phyloP scores from a whole-genome alignment of 257 asterid species.

The Salvia rosmarinus region DNA sequence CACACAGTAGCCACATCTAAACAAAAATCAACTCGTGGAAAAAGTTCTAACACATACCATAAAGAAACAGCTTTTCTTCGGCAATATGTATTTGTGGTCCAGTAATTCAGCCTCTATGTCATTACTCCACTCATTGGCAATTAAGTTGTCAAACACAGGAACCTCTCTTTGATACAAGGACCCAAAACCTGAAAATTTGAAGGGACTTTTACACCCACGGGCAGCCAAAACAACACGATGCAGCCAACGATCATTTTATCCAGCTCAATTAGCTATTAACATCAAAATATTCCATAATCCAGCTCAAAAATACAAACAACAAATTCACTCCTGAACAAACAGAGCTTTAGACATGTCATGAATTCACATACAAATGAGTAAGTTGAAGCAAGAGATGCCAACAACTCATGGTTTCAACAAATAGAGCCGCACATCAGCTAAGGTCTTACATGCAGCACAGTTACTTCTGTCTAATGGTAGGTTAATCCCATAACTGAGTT shows the following conservation, averaged over 20 bases:
- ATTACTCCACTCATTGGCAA: constrained; percentile 49
- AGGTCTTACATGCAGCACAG: neutral
- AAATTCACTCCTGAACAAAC: neutral
- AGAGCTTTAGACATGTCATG: neutral
- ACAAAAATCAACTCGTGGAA: neutral
- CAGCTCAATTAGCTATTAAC: neutral
- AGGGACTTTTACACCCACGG: constrained; percentile 6
- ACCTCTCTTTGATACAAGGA: constrained; percentile 37
- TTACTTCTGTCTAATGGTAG: neutral
- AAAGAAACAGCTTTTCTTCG: constrained; percentile 68
- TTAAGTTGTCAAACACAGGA: constrained; percentile 61
- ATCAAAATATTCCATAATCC: constrained; percentile 19
- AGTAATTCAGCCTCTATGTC: constrained; percentile 71
- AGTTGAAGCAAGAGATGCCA: neutral
- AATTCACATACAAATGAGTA: neutral
- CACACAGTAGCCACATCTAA: neutral
- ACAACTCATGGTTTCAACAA: neutral
- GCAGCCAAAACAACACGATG: neutral
- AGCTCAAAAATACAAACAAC: constrained; percentile 13
- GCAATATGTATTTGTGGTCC: constrained; percentile 62
- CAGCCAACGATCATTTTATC: neutral
- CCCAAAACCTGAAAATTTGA: constrained; percentile 46
- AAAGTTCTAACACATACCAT: constrained; percentile 57
- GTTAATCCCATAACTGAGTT: neutral
- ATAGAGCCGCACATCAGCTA: neutral